Percentiles rank a stretch among this genome's conserved stretches.
Evolutionary conservation across 768 basidiomycete species (phyloP).

Genomic region (Clitopilus passeckerianus): DNA sequence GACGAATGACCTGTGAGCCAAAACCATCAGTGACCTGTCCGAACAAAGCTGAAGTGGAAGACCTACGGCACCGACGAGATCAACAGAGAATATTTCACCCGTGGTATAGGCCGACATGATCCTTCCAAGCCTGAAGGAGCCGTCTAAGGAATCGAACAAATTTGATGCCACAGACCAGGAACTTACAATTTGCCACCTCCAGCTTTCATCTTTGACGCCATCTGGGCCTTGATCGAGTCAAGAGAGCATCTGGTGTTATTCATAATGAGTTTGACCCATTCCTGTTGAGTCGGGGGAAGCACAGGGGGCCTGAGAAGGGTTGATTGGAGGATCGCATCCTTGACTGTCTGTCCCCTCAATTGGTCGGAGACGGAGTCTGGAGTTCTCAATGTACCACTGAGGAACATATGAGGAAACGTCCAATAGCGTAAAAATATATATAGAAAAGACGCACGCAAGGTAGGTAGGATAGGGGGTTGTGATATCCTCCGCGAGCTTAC

Average conservation of each 20-base stretch:
- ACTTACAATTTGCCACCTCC: not conserved
- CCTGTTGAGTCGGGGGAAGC: not conserved
- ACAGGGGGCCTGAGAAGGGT: not conserved
- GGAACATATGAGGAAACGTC: not conserved
- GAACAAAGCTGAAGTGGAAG: not conserved
- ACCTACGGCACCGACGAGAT: constrained; percentile 1
- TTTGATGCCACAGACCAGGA: not conserved
- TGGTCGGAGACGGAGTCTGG: not conserved
- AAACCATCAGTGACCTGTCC: not conserved
- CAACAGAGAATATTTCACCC: not conserved
- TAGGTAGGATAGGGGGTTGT: not conserved
- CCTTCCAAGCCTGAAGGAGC: not conserved
- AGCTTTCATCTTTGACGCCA: not conserved
- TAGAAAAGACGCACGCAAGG: not conserved
- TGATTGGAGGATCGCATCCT: not conserved
- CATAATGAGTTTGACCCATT: not conserved
- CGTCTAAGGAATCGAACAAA: not conserved
- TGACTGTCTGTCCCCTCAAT: not conserved
- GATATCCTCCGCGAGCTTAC: not conserved
- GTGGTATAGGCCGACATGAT: not conserved
- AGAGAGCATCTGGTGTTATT: not conserved
- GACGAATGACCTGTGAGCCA: constrained; percentile 41
- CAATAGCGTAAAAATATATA: not conserved
- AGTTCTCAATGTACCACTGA: not conserved
- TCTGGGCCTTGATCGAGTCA: not conserved